A percentile compares a stretch with the other conserved stretches of the same genome.
Evolutionary conservation across 1,139 yeast species (phyloP).

Genomic region (Nadsonia starkeyi-henricii): DNA sequence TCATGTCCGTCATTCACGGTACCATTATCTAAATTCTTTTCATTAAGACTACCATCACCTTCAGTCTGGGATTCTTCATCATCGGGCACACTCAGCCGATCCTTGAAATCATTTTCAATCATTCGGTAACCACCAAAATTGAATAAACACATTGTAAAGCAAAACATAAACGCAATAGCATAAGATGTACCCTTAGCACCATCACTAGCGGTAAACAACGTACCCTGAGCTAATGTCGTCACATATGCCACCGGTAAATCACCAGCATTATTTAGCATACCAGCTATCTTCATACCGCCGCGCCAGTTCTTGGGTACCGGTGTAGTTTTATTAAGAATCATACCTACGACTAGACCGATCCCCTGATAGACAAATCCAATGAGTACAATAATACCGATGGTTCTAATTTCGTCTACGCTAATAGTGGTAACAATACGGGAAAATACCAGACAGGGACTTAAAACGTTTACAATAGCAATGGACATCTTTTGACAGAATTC

Average conservation of each 20-base stretch:
- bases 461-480: slow-evolving; percentile 52
- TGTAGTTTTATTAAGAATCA: slow-evolving; percentile 22
- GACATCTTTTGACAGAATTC: slow-evolving; percentile 57
- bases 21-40: no score
- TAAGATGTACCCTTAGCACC: slow-evolving; percentile 77
- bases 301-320: slow-evolving; percentile 61
- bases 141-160: slow-evolving; percentile 59
- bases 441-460: slow-evolving; percentile 70
- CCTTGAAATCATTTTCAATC: slow-evolving; percentile 51
- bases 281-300: slow-evolving; percentile 68
- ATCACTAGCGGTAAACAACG: slow-evolving; percentile 41
- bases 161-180: slow-evolving; percentile 63
- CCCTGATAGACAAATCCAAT: slow-evolving; percentile 38
- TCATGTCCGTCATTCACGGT: no score
- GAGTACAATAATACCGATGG: slow-evolving; percentile 58
- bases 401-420: slow-evolving; percentile 56
- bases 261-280: slow-evolving; percentile 45
- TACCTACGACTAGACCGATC: slow-evolving; percentile 20
- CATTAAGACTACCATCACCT: neutral
- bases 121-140: slow-evolving; percentile 62
- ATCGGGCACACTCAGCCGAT: slow-evolving; percentile 1
- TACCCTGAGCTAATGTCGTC: slow-evolving; percentile 61
- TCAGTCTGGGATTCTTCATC: slow-evolving; percentile 1
- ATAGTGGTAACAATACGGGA: slow-evolving; percentile 59
- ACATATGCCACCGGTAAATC: slow-evolving; percentile 85